A percentile compares a stretch with the other conserved stretches of the same genome.
phyloP scores from a whole-genome alignment of 2,329 filamentous ascomycete genomes.

The Volutella citrinella region DNA sequence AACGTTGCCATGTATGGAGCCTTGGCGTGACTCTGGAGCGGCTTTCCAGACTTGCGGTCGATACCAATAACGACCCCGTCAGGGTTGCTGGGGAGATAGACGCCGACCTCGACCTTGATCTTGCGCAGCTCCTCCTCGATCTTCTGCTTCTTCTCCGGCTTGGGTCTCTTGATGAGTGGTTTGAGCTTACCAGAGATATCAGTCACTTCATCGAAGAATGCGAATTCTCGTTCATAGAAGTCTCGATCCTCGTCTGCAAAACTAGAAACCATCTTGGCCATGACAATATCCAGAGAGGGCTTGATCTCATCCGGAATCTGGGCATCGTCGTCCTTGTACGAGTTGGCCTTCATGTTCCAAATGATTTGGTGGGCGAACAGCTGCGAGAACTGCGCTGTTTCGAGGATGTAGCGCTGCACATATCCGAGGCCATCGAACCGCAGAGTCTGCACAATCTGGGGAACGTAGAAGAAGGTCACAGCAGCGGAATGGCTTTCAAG shows the following conservation, averaged over 20 bases:
- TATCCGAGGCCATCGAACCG: slow-evolving; percentile 93
- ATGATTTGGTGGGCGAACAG: slow-evolving; percentile 99
- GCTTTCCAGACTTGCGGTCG: slow-evolving; percentile 95
- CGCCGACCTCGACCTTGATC: slow-evolving; percentile 94
- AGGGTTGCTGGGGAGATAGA: slow-evolving; percentile 95
- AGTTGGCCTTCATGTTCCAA: slow-evolving; percentile 99
- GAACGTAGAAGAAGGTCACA: slow-evolving; percentile 97
- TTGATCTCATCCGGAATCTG: slow-evolving; percentile 89
- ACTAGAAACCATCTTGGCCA: slow-evolving; percentile 75
- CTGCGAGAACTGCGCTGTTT: slow-evolving; percentile 97
- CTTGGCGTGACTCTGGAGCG: slow-evolving; percentile 95
- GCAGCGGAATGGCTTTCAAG: slow-evolving; percentile 94
- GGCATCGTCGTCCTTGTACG: slow-evolving; percentile 94
- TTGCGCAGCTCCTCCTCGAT: slow-evolving; percentile 98
- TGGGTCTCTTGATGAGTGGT: slow-evolving; percentile 85
- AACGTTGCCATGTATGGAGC: slow-evolving; percentile 99
- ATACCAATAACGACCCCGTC: slow-evolving; percentile 97
- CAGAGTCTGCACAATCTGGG: slow-evolving; percentile 93
- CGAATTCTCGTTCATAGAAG: slow-evolving; percentile 93
- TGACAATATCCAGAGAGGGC: slow-evolving; percentile 87
- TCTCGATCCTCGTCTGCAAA: slow-evolving; percentile 75
- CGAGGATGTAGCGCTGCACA: slow-evolving; percentile 92
- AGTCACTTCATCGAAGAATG: slow-evolving; percentile 98
- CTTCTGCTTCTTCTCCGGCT: slow-evolving; percentile 97
- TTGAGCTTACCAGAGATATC: slow-evolving; percentile 93